phyloP scores from a whole-genome alignment of 257 asterid species.

The Primulina huaijiensis region DNA sequence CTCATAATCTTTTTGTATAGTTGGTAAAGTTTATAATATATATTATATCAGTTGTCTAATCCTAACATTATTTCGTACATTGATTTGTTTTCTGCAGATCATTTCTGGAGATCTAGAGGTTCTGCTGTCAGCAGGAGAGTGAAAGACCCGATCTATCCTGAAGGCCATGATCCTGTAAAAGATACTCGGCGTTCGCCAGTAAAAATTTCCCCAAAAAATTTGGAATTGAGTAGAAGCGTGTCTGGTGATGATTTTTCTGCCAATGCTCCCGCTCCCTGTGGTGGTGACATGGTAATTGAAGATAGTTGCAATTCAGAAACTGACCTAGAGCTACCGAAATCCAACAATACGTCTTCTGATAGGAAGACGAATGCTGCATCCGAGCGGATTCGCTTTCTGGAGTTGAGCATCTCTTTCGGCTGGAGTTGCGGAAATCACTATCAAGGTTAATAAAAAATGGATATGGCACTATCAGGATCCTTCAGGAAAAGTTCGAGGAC shows the following conservation, averaged over 20 bases:
- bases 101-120: conserved; percentile 58
- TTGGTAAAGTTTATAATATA: neutral
- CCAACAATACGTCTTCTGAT: conserved; percentile 40
- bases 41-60: neutral
- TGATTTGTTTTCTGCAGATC: conserved; percentile 47
- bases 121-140: conserved; percentile 66
- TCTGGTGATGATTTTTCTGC: conserved; percentile 41
- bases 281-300: conserved; percentile 47
- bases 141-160: conserved; percentile 69
- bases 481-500: conserved; percentile 93
- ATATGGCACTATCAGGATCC: conserved; percentile 92
- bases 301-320: conserved; percentile 47
- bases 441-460: conserved; percentile 75
- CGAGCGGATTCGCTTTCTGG: conserved; percentile 46
- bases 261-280: conserved; percentile 37
- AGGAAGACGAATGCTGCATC: conserved; percentile 34
- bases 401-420: conserved; percentile 37
- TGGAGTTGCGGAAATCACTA: conserved; percentile 38
- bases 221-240: conserved; percentile 45
- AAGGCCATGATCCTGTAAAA: conserved; percentile 46
- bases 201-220: conserved; percentile 36
- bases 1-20: neutral
- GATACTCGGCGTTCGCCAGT: conserved; percentile 38
- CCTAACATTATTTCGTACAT: neutral
- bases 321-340: conserved; percentile 44